A percentile compares a stretch with the other conserved stretches of the same genome.
phyloP scores from a whole-genome alignment of 2,329 filamentous ascomycete genomes.

The Fusarium piperis region DNA sequence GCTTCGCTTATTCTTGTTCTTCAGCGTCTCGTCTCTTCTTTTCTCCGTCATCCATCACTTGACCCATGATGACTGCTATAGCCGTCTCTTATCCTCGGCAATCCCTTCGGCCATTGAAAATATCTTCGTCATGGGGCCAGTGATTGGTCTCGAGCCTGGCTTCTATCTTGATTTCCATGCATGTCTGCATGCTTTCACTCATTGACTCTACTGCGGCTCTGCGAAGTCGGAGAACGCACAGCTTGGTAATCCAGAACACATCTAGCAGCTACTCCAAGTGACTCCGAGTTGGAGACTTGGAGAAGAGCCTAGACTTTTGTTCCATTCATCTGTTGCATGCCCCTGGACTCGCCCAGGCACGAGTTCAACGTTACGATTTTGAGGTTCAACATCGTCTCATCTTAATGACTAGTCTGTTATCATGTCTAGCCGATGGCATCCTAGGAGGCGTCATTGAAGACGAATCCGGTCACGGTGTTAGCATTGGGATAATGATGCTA shows the following conservation, averaged over 20 bases:
- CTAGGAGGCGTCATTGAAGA: neutral
- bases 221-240: neutral
- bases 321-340: neutral
- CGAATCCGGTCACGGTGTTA: too few species aligned
- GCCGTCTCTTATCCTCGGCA: constrained; percentile 1
- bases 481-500: too few species aligned
- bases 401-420: neutral
- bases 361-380: neutral
- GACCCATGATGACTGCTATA: neutral
- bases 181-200: neutral
- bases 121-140: neutral
- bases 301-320: neutral
- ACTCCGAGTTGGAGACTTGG: neutral
- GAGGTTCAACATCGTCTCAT: neutral
- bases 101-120: neutral
- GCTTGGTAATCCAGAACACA: neutral
- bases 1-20: neutral
- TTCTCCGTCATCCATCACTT: neutral
- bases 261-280: neutral
- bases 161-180: neutral
- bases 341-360: neutral
- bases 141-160: neutral
- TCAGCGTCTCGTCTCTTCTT: neutral
- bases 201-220: neutral
- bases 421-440: neutral